phyloP scores from a whole-genome alignment of 768 basidiomycete species.

The Rhodosporidiobolus odoratus region DNA sequence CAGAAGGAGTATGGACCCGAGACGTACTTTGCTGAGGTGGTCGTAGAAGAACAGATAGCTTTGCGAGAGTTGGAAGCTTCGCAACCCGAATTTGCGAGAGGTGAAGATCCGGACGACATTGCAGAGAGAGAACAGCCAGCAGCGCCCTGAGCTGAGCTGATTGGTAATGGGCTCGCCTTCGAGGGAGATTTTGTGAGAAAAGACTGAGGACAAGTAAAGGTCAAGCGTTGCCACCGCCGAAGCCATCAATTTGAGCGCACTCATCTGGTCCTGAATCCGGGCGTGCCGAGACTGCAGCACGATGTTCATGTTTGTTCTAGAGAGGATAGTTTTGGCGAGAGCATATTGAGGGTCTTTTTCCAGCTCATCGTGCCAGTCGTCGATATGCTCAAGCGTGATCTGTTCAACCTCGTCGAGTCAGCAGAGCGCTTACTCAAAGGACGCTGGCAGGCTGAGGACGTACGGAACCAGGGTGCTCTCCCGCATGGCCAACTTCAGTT shows the following conservation, averaged over 20 bases:
- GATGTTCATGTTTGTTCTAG: slow-evolving; percentile 8
- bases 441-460: neutral
- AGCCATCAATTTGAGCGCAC: neutral
- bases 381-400: slow-evolving; percentile 8
- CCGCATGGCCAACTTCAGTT: too few species aligned
- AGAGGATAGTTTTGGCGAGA: slow-evolving; percentile 16
- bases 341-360: slow-evolving; percentile 3
- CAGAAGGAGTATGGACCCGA: slow-evolving; percentile 60
- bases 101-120: slow-evolving; percentile 17
- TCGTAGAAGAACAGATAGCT: slow-evolving; percentile 91
- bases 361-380: slow-evolving; percentile 31
- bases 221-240: neutral
- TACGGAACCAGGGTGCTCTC: neutral
- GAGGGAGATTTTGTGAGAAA: neutral
- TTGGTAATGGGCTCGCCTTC: slow-evolving; percentile 25
- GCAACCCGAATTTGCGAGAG: slow-evolving; percentile 60
- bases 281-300: slow-evolving; percentile 5
- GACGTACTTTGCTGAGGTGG: slow-evolving; percentile 28
- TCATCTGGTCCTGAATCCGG: slow-evolving; percentile 24
- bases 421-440: neutral
- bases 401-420: neutral
- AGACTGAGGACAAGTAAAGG: neutral
- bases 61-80: slow-evolving; percentile 75
- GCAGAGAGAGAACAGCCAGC: slow-evolving; percentile 22
- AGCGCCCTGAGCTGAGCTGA: slow-evolving; percentile 21